Conservation (phyloP, 2,329 filamentous ascomycete species). For the Xylaria polymorpha region DNA sequence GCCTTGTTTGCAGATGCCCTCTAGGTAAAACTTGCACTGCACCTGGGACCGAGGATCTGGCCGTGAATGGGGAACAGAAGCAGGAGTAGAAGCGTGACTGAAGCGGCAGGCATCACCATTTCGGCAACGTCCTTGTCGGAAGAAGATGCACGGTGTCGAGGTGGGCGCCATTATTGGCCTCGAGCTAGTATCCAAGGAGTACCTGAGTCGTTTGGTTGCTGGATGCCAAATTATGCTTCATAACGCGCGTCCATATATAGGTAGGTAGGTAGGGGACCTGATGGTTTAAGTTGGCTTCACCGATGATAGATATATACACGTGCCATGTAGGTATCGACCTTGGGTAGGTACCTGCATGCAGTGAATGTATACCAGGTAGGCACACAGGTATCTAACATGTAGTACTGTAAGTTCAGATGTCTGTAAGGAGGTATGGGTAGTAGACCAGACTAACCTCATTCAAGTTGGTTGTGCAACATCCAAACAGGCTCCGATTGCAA, state of each 20-base stretch:
- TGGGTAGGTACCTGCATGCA: too few species aligned
- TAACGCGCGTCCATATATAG: not conserved
- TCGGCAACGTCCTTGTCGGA: slow-evolving; percentile 29
- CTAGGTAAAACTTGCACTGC: slow-evolving; percentile 26
- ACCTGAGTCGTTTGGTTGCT: slow-evolving; percentile 16
- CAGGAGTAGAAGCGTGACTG: slow-evolving; percentile 13
- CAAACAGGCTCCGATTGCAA: too few species aligned
- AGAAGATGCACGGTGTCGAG: slow-evolving; percentile 29
- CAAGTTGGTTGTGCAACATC: too few species aligned
- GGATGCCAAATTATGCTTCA: not conserved
- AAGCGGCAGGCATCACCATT: slow-evolving; percentile 34
- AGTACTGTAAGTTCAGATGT: too few species aligned
- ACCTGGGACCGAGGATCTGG: slow-evolving; percentile 28
- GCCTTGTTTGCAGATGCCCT: slow-evolving; percentile 28
- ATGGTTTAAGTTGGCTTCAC: not conserved
- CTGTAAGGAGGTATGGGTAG: too few species aligned
- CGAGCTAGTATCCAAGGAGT: not conserved
- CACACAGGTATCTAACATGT: too few species aligned
- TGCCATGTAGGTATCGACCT: too few species aligned
- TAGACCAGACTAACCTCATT: too few species aligned
- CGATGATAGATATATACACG: not conserved
- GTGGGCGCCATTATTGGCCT: slow-evolving; percentile 8
- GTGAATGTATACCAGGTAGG: too few species aligned
- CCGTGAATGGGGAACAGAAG: not conserved
- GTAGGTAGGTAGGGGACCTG: not conserved